These are phyloP conservation scores for Thielaviopsis euricoi DNA, from an alignment of 2,329 filamentous ascomycete species.

Conservation along the genomic window DNA sequence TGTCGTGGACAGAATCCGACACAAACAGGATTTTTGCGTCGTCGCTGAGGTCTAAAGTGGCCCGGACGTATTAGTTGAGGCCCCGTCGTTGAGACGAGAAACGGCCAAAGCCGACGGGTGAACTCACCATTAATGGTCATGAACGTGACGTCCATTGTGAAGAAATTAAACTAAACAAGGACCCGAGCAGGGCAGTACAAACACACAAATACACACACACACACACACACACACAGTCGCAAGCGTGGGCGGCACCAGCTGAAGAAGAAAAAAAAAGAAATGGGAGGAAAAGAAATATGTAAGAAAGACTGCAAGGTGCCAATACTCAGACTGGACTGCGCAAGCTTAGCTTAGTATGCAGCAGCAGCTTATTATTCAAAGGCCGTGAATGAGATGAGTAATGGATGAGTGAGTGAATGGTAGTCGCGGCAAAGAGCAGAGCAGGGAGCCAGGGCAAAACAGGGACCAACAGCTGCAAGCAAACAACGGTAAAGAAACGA, in stretches of 20 bases:
- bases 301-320: background rate
- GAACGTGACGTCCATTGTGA: conserved; percentile 65
- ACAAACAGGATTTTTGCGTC: conserved; percentile 70
- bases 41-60: conserved; percentile 44
- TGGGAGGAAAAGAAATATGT: background rate
- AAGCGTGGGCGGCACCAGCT: background rate
- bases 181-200: background rate
- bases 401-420: too few species aligned
- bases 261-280: too few species aligned
- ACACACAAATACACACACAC: too few species aligned
- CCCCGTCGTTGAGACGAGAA: background rate
- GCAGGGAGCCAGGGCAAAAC: too few species aligned
- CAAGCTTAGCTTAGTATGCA: too few species aligned
- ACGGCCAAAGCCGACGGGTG: background rate
- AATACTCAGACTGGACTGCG: background rate
- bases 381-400: too few species aligned
- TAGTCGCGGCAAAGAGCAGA: too few species aligned
- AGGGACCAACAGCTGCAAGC: too few species aligned
- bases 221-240: too few species aligned
- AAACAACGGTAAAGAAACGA: too few species aligned
- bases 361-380: too few species aligned
- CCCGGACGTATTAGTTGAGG: conserved; percentile 11
- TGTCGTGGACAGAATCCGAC: conserved; percentile 69
- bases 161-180: background rate
- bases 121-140: conserved; percentile 75